Conservation (phyloP, 2,329 filamentous ascomycete genomes). For the Setomelanomma holmii region DNA sequence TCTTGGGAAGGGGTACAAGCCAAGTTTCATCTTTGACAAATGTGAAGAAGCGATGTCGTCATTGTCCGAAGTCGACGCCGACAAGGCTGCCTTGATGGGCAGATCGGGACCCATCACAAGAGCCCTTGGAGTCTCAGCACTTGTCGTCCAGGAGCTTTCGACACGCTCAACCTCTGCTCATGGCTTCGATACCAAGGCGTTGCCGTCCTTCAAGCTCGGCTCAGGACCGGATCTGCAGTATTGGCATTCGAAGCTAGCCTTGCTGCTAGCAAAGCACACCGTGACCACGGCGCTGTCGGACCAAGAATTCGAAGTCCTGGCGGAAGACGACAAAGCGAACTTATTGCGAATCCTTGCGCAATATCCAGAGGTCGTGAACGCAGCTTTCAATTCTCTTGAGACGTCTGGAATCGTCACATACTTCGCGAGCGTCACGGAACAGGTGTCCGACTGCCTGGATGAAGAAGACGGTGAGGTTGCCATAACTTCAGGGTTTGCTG, state of each 20-base stretch:
- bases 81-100: conserved; percentile 28
- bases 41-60: conserved; percentile 28
- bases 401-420: conserved; percentile 37
- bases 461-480: conserved; percentile 15
- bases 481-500: conserved; percentile 24
- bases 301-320: conserved; percentile 30
- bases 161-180: conserved; percentile 30
- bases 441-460: conserved; percentile 31
- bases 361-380: conserved; percentile 39
- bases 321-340: conserved; percentile 33
- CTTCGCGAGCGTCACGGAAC: conserved; percentile 33
- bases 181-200: conserved; percentile 29
- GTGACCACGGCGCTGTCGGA: conserved; percentile 18
- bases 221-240: conserved; percentile 41
- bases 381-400: conserved; percentile 35
- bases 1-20: conserved; percentile 68
- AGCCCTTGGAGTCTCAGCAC: conserved; percentile 26
- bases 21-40: conserved; percentile 71
- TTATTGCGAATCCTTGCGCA: conserved; percentile 38
- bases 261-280: conserved; percentile 20
- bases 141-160: conserved; percentile 39
- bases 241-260: conserved; percentile 33
- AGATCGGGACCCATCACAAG: conserved; percentile 15
- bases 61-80: conserved; percentile 21
- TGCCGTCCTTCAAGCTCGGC: conserved; percentile 38